Conservation (phyloP, 2,329 filamentous ascomycete genomes). For the Ceratocystis eucalypticola region DNA sequence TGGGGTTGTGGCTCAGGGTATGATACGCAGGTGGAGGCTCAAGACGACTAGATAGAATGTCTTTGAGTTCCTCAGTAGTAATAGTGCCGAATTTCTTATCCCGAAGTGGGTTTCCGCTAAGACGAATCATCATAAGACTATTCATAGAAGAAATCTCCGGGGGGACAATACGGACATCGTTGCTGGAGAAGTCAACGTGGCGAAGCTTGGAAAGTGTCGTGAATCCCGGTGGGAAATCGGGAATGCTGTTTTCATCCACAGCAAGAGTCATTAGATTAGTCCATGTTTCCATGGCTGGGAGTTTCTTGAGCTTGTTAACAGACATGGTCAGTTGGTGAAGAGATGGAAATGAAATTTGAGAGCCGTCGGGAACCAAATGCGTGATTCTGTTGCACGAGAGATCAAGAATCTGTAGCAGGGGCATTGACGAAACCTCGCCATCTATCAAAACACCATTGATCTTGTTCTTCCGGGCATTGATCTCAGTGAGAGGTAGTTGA, state of each 20-base stretch:
- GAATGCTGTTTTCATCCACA: constrained; percentile 70
- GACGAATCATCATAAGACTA: constrained; percentile 55
- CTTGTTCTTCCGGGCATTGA: constrained; percentile 65
- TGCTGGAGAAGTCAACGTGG: constrained; percentile 71
- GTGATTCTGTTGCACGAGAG: constrained; percentile 62
- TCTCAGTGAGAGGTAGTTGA: constrained; percentile 55
- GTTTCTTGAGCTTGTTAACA: constrained; percentile 58
- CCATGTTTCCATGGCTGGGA: constrained; percentile 69
- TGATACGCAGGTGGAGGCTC: constrained; percentile 35
- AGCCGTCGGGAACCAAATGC: constrained; percentile 33
- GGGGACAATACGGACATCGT: constrained; percentile 65
- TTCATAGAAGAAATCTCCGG: constrained; percentile 70
- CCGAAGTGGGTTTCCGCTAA: constrained; percentile 79
- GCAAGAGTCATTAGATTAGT: constrained; percentile 56
- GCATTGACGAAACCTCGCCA: constrained; percentile 42
- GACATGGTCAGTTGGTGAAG: constrained; percentile 64
- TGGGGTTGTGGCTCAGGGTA: constrained; percentile 9
- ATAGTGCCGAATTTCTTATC: constrained; percentile 78
- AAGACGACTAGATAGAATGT: constrained; percentile 52
- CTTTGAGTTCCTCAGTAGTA: constrained; percentile 68
- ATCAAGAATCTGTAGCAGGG: constrained; percentile 60
- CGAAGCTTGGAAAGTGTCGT: constrained; percentile 52
- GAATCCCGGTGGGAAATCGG: constrained; percentile 64
- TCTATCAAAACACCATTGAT: constrained; percentile 60
- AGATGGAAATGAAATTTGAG: constrained; percentile 50